phyloP scores from a whole-genome alignment of 768 basidiomycete genomes.

The Lactarius psammicola region DNA sequence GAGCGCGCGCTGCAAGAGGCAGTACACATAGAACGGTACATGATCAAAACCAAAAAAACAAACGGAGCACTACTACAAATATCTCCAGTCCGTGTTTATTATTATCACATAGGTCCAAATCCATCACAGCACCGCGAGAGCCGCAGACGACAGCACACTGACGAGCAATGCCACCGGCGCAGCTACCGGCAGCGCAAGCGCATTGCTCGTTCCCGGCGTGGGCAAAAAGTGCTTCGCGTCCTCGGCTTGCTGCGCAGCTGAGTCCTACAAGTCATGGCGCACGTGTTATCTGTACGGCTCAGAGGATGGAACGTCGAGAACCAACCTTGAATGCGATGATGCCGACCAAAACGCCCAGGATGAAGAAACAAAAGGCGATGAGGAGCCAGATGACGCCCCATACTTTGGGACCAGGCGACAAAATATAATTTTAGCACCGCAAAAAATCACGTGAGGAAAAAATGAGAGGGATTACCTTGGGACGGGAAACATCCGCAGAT shows the following conservation, averaged over 20 bases:
- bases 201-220: conserved; percentile 50
- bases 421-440: neutral
- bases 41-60: neutral
- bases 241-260: conserved; percentile 51
- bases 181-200: conserved; percentile 4
- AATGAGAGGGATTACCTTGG: conserved; percentile 46
- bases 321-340: conserved; percentile 77
- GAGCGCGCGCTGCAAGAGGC: neutral
- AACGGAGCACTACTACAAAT: neutral
- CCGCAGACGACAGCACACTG: conserved; percentile 1
- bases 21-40: neutral
- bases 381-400: conserved; percentile 92
- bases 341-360: conserved; percentile 71
- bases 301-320: conserved; percentile 3
- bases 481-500: conserved; percentile 87
- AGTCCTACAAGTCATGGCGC: conserved; percentile 45
- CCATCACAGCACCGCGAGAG: conserved; percentile 10
- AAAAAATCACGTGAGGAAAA: neutral
- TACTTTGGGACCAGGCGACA: conserved; percentile 43
- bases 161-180: neutral
- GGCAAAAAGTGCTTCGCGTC: conserved; percentile 60
- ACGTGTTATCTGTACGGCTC: neutral
- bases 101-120: neutral
- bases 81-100: neutral
- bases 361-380: conserved; percentile 71